These are phyloP conservation scores for Closterium sp. DNA, from an alignment of 139 green algal genomes.

Conservation along the genomic window DNA sequence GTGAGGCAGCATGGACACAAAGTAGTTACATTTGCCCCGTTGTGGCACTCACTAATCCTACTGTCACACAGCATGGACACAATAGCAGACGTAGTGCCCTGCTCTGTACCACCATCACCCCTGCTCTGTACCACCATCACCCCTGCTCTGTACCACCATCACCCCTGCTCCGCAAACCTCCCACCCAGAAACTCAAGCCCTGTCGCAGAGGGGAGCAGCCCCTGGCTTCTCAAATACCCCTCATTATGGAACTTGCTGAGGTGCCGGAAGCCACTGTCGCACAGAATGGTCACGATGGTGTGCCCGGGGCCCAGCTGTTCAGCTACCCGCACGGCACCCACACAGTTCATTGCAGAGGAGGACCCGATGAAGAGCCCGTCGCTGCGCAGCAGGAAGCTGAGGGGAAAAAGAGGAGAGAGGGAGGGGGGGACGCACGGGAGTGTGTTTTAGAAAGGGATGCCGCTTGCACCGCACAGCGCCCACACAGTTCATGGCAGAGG, in stretches of 20 bases:
- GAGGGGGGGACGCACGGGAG: neutral
- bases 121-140: no score
- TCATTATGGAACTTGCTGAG: conserved; percentile 86
- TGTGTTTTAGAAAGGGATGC: no score
- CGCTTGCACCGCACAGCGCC: conserved; percentile 76
- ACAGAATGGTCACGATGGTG: conserved; percentile 78
- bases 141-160: neutral
- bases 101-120: no score
- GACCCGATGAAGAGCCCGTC: conserved; percentile 87
- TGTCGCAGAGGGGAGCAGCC: no score
- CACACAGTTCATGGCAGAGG: conserved; percentile 33
- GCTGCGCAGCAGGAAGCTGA: conserved; percentile 69
- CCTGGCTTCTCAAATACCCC: conserved; percentile 64
- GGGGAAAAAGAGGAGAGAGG: no score
- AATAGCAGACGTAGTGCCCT: no score
- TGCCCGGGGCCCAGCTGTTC: conserved; percentile 71
- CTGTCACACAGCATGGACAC: no score
- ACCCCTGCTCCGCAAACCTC: neutral
- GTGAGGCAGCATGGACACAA: no score
- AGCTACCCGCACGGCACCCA: conserved; percentile 78
- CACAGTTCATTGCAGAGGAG: conserved; percentile 46
- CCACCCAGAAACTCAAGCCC: neutral
- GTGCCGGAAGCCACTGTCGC: conserved; percentile 61
- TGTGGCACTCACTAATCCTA: no score
- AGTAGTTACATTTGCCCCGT: no score